Base-by-base conservation (phyloP, 2,329 filamentous ascomycete genomes). In the Claviceps purpurea region DNA sequence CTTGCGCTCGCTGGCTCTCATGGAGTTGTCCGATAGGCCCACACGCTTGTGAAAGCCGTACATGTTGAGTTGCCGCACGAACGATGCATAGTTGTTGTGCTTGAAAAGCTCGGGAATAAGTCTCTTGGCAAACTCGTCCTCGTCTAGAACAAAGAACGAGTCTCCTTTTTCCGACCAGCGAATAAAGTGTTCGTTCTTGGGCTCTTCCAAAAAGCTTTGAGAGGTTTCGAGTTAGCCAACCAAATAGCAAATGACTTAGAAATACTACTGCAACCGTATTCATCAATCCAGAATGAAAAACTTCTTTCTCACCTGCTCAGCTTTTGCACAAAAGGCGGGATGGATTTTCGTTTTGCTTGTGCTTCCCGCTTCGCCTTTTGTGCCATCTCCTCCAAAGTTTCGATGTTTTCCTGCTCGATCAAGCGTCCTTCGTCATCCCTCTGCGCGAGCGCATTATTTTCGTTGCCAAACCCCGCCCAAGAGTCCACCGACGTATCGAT, bases 21-120 rank as follows among this genome's bases (percentile, higher is more conserved):
- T 94, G 0, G 90, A 96, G 64, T 96, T 96, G 68, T 98, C 93
- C 4, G 90, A 95, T 18, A 98, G 76, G 4, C 87, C 87, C 4
- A 93, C 87, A 43, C 87, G 85, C 73, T 98, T 98, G 75, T 98
- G 93, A 62, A 98, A 98, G 56, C 95, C 90, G 67, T 95, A 96
- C 75, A 96, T 96, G 69, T 96, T 95, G 56, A 96, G 76, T 65
- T 96, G 90, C 39, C 90, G 84, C 52, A 96, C 90, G 65, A 96
- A 96, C 58, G 90, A 95, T 47, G 90, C 90, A 68, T 96, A 96
- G 67, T 96, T 96, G 76, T 91, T 95, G 72, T 98, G 93, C 69
- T 98, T 98, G 77, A 98, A 98, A 56, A 97, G 83, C 68, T 97
- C 95, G 1, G 93, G 93, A 24, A 98, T 87, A 60, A 98, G 85